phyloP scores from a whole-genome alignment of 2,329 filamentous ascomycete species.

The Tolypocladium album region DNA sequence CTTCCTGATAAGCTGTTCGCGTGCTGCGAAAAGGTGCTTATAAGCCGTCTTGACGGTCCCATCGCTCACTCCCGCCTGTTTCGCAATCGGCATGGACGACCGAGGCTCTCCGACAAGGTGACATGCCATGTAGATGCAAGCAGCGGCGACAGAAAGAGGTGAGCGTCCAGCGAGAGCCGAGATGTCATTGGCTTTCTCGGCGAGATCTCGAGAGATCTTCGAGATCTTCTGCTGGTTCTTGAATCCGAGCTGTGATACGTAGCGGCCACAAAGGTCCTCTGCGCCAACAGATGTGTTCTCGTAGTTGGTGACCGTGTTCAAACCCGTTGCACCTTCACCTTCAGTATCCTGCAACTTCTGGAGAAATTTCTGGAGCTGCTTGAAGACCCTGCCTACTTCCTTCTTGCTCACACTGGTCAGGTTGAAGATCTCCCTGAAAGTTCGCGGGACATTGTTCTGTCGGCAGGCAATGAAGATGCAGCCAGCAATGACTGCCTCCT shows the following conservation, averaged over 20 bases:
- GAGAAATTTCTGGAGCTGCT: conserved; percentile 81
- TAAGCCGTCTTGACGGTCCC: conserved; percentile 95
- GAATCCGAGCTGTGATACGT: conserved; percentile 72
- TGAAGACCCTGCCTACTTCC: conserved; percentile 94
- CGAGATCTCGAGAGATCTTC: conserved; percentile 69
- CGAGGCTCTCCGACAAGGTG: conserved; percentile 73
- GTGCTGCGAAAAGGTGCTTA: conserved; percentile 69
- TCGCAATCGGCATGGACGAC: conserved; percentile 76
- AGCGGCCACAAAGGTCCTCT: conserved; percentile 77
- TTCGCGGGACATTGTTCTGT: conserved; percentile 75
- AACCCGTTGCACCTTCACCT: conserved; percentile 32
- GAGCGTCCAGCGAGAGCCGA: conserved; percentile 85
- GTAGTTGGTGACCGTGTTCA: conserved; percentile 56
- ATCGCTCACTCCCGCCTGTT: conserved; percentile 82
- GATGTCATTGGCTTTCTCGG: conserved; percentile 64
- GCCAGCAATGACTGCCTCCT: conserved; percentile 87
- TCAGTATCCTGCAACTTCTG: conserved; percentile 56
- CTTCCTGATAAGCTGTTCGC: conserved; percentile 62
- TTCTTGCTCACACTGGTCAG: conserved; percentile 93
- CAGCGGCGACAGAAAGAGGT: conserved; percentile 84
- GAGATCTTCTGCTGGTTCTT: conserved; percentile 63
- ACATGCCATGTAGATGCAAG: conserved; percentile 93
- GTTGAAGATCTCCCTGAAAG: conserved; percentile 89
- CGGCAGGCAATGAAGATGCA: conserved; percentile 98
- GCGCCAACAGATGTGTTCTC: conserved; percentile 70